Percentiles rank a stretch among this genome's conserved stretches.
Evolutionary conservation across 805 yeast genomes (phyloP).

Genomic region (Starmerella scarabaei): DNA sequence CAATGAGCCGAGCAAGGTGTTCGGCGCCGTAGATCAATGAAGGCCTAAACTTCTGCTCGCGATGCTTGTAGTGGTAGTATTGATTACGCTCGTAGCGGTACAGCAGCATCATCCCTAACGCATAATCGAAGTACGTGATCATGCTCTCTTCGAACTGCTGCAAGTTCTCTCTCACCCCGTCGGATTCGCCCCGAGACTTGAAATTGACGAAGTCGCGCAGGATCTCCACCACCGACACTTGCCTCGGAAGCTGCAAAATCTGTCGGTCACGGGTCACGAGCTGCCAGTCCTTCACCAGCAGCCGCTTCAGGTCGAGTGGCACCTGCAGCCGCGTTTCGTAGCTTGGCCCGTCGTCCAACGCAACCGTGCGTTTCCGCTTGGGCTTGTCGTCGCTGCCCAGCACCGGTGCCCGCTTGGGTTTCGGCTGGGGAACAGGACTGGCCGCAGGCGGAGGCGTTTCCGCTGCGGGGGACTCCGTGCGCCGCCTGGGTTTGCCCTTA

Average conservation of each 20-base stretch:
- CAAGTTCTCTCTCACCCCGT: constrained; percentile 38
- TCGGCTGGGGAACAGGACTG: not conserved
- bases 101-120: constrained; percentile 53
- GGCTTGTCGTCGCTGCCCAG: not conserved
- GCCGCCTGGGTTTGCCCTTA: constrained; percentile 6
- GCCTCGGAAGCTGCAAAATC: constrained; percentile 52
- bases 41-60: constrained; percentile 27
- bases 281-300: constrained; percentile 91
- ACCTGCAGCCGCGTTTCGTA: constrained; percentile 45
- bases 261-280: constrained; percentile 67
- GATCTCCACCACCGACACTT: constrained; percentile 40
- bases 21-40: constrained; percentile 61
- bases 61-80: constrained; percentile 38
- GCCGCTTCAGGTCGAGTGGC: constrained; percentile 52
- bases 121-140: constrained; percentile 56
- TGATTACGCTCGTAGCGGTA: constrained; percentile 72
- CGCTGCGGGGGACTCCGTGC: not conserved
- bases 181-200: constrained; percentile 2
- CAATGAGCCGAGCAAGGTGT: constrained; percentile 65
- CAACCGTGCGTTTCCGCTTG: constrained; percentile 24
- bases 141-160: constrained; percentile 64
- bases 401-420: not conserved
- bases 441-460: not conserved
- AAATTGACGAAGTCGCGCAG: constrained; percentile 38
- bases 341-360: constrained; percentile 29